These are phyloP conservation scores for Ogataea polymorpha DNA, from an alignment of 805 yeast genomes.

Conservation along the genomic window DNA sequence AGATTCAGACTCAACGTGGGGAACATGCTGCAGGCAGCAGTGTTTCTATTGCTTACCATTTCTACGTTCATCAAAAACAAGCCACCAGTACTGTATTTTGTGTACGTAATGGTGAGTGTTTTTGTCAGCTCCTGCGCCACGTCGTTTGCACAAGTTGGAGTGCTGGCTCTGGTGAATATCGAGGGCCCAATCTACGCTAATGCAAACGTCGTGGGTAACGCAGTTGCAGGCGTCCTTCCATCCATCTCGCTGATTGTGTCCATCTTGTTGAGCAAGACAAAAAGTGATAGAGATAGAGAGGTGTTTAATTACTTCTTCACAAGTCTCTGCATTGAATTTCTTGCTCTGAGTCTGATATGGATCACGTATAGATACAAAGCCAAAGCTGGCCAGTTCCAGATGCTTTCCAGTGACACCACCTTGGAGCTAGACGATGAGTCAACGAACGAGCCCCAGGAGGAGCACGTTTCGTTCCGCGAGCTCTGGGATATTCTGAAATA, in stretches of 20 bases:
- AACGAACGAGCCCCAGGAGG: conserved; percentile 10
- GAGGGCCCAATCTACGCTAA: conserved; percentile 78
- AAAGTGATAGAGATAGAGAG: conserved; percentile 24
- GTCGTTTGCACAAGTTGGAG: conserved; percentile 83
- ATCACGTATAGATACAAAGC: conserved; percentile 23
- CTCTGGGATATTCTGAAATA: conserved; percentile 61
- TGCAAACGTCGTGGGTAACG: conserved; percentile 93
- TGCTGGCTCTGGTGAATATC: conserved; percentile 80
- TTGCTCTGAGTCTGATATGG: conserved; percentile 20
- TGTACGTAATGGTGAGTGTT: conserved; percentile 59
- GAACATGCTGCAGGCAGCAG: conserved; percentile 49
- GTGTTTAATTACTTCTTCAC: conserved; percentile 39
- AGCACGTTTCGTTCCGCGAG: conserved; percentile 54
- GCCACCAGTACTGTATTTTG: conserved; percentile 43
- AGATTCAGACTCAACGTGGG: conserved; percentile 58
- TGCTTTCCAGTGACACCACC: neutral
- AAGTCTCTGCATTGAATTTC: conserved; percentile 20
- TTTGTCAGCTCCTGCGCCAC: conserved; percentile 69
- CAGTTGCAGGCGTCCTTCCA: conserved; percentile 90
- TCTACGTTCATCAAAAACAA: conserved; percentile 37
- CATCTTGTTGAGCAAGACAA: conserved; percentile 31
- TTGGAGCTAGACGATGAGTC: conserved; percentile 1
- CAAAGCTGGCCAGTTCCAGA: conserved; percentile 8
- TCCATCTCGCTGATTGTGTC: conserved; percentile 63
- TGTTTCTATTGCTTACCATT: conserved; percentile 57